Conservation (phyloP, 163 green algal genomes). For the Chlamydomonas reinhardtii region DNA sequence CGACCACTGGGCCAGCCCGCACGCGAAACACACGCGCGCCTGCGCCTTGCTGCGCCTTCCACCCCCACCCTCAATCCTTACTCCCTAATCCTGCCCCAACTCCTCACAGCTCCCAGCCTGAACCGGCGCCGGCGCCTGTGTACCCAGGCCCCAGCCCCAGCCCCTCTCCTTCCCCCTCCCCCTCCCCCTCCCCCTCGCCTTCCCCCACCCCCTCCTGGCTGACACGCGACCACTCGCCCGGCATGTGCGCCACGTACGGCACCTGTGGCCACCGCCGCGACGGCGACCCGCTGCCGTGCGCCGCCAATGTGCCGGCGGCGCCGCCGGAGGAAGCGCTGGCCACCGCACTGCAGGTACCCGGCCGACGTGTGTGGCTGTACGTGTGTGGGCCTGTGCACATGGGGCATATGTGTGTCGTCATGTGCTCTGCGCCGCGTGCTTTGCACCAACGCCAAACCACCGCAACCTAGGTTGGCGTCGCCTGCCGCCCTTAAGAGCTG, state of each 20-base stretch:
- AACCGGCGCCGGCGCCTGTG: too few species aligned
- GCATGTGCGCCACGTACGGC: constrained; percentile 79
- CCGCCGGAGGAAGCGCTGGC: constrained; percentile 50
- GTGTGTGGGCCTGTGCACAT: too few species aligned
- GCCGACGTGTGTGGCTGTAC: too few species aligned
- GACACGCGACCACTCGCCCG: constrained; percentile 68
- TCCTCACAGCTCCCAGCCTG: background rate
- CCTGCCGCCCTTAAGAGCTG: too few species aligned
- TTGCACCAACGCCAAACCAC: too few species aligned
- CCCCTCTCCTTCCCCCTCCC: too few species aligned
- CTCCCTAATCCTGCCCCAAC: background rate
- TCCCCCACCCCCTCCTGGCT: constrained; percentile 55
- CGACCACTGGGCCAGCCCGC: background rate
- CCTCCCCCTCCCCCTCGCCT: background rate
- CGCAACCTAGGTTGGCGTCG: too few species aligned
- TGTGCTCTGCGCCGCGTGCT: too few species aligned
- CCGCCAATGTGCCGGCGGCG: constrained; percentile 42
- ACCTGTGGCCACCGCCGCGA: constrained; percentile 76
- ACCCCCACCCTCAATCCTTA: background rate
- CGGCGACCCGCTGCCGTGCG: constrained; percentile 55
- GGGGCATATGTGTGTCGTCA: too few species aligned
- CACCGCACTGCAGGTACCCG: constrained; percentile 33
- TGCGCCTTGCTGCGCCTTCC: background rate
- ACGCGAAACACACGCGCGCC: too few species aligned
- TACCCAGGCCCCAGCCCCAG: background rate